Evolutionary conservation across 768 basidiomycete genomes (phyloP).

Genomic region (Postia placenta): DNA sequence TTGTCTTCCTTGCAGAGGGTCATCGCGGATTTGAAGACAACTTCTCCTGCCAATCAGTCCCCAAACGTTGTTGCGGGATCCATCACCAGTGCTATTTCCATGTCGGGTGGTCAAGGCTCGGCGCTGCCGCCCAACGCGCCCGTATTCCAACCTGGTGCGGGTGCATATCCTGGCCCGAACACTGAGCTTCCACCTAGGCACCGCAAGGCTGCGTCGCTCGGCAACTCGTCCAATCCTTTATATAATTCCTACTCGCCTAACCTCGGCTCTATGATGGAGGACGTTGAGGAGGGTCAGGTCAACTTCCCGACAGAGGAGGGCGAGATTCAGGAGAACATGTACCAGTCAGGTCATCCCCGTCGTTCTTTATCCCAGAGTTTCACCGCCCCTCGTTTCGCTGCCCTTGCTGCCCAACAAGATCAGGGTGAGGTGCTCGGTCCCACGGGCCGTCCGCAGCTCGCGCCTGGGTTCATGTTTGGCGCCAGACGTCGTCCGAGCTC

Average conservation of each 20-base stretch:
- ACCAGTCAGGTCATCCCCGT: conserved; percentile 54
- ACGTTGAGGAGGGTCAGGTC: conserved; percentile 56
- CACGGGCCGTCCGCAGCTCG: conserved; percentile 81
- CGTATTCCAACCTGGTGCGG: conserved; percentile 66
- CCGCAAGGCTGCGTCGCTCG: conserved; percentile 77
- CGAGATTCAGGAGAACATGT: conserved; percentile 61
- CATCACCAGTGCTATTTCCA: conserved; percentile 31
- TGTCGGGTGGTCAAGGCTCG: conserved; percentile 46
- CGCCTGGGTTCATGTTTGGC: conserved; percentile 90
- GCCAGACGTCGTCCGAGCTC: conserved; percentile 42
- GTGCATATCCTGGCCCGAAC: conserved; percentile 41
- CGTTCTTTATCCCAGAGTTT: conserved; percentile 81
- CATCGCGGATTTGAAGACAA: conserved; percentile 89
- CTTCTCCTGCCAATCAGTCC: conserved; percentile 56
- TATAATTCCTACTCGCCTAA: conserved; percentile 74
- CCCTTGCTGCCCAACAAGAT: conserved; percentile 67
- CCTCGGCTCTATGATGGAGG: conserved; percentile 80
- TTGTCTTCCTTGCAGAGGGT: conserved; percentile 87
- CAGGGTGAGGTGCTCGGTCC: conserved; percentile 54
- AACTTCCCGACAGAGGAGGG: conserved; percentile 60
- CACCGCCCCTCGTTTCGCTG: conserved; percentile 84
- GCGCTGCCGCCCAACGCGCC: conserved; percentile 63
- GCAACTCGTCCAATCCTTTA: conserved; percentile 50
- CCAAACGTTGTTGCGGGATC: conserved; percentile 33
- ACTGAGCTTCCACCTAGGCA: conserved; percentile 54